Conservation (phyloP, 768 basidiomycete genomes). For the Daedalea quercina region DNA sequence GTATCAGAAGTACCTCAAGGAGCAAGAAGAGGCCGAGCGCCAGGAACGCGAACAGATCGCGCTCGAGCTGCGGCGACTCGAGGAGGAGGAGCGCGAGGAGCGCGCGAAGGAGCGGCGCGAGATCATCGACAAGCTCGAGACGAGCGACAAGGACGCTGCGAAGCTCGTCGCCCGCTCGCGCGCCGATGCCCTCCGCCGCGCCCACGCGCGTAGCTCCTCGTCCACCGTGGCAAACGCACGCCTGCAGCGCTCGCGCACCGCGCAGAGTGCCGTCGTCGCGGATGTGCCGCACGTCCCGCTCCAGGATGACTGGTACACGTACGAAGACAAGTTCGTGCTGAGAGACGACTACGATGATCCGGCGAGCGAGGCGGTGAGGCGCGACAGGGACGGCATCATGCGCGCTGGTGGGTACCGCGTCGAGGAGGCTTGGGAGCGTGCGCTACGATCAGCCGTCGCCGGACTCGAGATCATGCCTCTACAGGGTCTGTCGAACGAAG, state of each 20-base stretch:
- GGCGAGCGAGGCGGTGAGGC: slow-evolving; percentile 67
- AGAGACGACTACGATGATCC: slow-evolving; percentile 61
- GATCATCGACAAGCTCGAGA: slow-evolving; percentile 78
- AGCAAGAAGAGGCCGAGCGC: slow-evolving; percentile 77
- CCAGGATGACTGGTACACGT: slow-evolving; percentile 70
- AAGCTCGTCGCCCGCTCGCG: slow-evolving; percentile 66
- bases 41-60: slow-evolving; percentile 66
- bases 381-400: slow-evolving; percentile 74
- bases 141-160: slow-evolving; percentile 62
- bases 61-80: slow-evolving; percentile 54
- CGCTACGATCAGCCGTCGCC: slow-evolving; percentile 65
- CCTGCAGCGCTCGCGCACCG: slow-evolving; percentile 55
- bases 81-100: slow-evolving; percentile 73
- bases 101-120: slow-evolving; percentile 64
- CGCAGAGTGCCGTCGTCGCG: slow-evolving; percentile 57
- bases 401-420: slow-evolving; percentile 76
- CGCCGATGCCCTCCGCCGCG: slow-evolving; percentile 56
- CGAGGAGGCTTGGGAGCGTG: slow-evolving; percentile 83
- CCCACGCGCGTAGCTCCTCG: slow-evolving; percentile 37
- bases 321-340: slow-evolving; percentile 60
- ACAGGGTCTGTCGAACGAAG: slow-evolving; percentile 8
- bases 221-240: slow-evolving; percentile 22
- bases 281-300: slow-evolving; percentile 78
- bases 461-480: slow-evolving; percentile 57
- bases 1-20: slow-evolving; percentile 61